Conservation (phyloP, 2,329 filamentous ascomycete genomes). For the Colletotrichum eremochloae region DNA sequence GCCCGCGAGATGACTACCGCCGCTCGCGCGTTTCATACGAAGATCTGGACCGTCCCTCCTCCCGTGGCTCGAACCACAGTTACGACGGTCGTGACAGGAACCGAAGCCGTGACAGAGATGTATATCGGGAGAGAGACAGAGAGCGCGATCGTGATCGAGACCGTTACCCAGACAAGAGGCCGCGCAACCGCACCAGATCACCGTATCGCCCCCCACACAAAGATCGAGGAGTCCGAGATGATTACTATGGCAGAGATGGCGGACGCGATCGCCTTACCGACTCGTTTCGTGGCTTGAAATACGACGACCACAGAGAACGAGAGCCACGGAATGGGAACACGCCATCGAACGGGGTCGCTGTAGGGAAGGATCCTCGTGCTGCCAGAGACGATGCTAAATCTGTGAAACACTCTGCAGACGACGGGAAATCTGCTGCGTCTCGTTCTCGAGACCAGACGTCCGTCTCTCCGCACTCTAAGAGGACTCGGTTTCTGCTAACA, state of each 20-base stretch:
- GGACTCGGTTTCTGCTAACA: constrained; percentile 21
- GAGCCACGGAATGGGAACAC: constrained; percentile 66
- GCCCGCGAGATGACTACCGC: constrained; percentile 60
- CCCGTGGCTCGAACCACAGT: constrained; percentile 56
- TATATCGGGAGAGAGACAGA: constrained; percentile 44
- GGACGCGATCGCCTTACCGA: constrained; percentile 46
- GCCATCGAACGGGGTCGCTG: constrained; percentile 74
- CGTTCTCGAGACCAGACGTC: constrained; percentile 53
- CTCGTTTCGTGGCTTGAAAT: constrained; percentile 51
- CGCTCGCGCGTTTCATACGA: constrained; percentile 66
- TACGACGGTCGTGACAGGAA: constrained; percentile 67
- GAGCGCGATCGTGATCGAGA: constrained; percentile 51
- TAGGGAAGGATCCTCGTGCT: constrained; percentile 69
- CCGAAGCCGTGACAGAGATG: constrained; percentile 49
- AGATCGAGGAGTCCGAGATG: constrained; percentile 53
- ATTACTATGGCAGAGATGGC: constrained; percentile 51
- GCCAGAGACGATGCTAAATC: constrained; percentile 77
- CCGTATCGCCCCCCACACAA: constrained; percentile 58
- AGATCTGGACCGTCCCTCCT: constrained; percentile 67
- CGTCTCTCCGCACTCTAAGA: background rate
- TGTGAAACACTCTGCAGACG: constrained; percentile 69
- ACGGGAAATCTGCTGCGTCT: constrained; percentile 45
- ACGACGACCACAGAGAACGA: constrained; percentile 63
- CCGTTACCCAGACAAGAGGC: constrained; percentile 65
- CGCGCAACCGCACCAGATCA: constrained; percentile 68